Conservation (phyloP, 169 alveolate genomes). For the Theileria equi region DNA sequence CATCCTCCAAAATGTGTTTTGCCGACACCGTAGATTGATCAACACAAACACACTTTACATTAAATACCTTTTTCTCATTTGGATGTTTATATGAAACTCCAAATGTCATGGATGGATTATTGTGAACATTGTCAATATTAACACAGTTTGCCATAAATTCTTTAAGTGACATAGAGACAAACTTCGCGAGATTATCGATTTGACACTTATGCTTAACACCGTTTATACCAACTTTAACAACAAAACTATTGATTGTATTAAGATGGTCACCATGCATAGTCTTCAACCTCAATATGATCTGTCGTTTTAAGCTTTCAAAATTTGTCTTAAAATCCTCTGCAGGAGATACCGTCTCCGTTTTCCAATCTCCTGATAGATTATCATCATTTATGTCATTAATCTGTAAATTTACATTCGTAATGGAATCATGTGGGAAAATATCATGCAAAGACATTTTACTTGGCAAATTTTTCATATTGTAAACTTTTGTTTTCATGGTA, state of each 20-base stretch:
- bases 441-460: conserved; percentile 33
- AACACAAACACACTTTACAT: conserved; percentile 42
- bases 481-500: conserved; percentile 24
- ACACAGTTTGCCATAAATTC: conserved; percentile 51
- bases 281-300: conserved; percentile 52
- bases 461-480: conserved; percentile 40
- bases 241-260: conserved; percentile 25
- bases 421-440: conserved; percentile 49
- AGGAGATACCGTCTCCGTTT: conserved; percentile 49
- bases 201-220: conserved; percentile 61
- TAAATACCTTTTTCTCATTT: conserved; percentile 21
- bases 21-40: conserved; percentile 33
- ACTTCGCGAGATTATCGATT: conserved; percentile 46
- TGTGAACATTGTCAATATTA: conserved; percentile 41
- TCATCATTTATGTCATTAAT: conserved; percentile 37
- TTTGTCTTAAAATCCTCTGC: conserved; percentile 45
- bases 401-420: conserved; percentile 23
- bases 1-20: conserved; percentile 5
- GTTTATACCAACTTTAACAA: conserved; percentile 50
- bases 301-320: conserved; percentile 48
- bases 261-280: conserved; percentile 56
- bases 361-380: conserved; percentile 59
- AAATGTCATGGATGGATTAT: conserved; percentile 56
- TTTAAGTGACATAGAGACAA: conserved; percentile 45
- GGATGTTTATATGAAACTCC: conserved; percentile 45